Conservation (phyloP, 1,284 basidiomycete species). For the Austroboletus olivaceoglutinosus region DNA sequence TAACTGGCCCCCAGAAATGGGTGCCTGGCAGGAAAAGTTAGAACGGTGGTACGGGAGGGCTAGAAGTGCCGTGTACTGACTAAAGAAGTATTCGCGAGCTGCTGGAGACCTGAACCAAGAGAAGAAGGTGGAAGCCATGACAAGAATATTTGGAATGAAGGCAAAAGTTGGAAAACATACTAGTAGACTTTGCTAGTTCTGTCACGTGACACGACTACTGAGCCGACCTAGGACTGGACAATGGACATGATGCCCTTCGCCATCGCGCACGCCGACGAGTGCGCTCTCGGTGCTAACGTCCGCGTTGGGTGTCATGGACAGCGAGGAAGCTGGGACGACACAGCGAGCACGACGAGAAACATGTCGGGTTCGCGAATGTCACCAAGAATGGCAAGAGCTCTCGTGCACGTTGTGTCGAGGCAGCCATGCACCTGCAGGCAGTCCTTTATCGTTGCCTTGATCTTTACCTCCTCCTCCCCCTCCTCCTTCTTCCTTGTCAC, state of each 20-base stretch:
- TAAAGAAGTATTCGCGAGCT: slow-evolving; percentile 90
- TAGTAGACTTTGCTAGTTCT: neutral
- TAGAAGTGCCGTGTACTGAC: slow-evolving; percentile 46
- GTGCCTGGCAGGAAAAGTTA: slow-evolving; percentile 57
- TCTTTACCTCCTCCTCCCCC: slow-evolving; percentile 1
- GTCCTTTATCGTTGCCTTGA: slow-evolving; percentile 11
- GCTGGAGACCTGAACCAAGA: slow-evolving; percentile 87
- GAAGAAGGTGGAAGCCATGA: slow-evolving; percentile 80
- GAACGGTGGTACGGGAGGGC: slow-evolving; percentile 4
- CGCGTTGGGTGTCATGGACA: neutral
- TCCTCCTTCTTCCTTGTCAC: slow-evolving; percentile 1
- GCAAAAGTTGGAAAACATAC: neutral
- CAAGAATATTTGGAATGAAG: slow-evolving; percentile 5
- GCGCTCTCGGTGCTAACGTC: neutral
- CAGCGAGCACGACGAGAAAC: neutral
- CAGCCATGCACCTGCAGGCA: slow-evolving; percentile 23
- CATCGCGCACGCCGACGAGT: neutral
- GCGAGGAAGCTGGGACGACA: neutral
- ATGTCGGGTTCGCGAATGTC: neutral
- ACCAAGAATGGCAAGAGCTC: slow-evolving; percentile 24
- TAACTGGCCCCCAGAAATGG: slow-evolving; percentile 93
- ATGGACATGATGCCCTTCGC: neutral
- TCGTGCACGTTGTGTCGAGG: slow-evolving; percentile 24
- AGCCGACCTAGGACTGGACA: neutral
- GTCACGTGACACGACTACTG: slow-evolving; percentile 14